Evolutionary conservation across 2,329 filamentous ascomycete species (phyloP).

Genomic region (Davidsoniella eucalypti): DNA sequence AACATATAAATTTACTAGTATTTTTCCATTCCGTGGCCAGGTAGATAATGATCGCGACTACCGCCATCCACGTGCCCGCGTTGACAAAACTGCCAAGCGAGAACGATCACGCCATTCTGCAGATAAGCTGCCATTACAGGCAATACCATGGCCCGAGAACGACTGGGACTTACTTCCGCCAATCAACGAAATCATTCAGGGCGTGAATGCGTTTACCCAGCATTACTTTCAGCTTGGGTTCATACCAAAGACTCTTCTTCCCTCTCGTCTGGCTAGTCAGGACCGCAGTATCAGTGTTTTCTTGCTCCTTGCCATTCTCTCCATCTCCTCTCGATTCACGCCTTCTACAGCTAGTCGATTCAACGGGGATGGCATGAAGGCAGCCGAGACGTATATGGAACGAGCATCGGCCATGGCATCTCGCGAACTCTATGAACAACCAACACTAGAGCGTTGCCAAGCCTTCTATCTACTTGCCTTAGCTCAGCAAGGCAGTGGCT

Average conservation of each 20-base stretch:
- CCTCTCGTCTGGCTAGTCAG: conserved; percentile 29
- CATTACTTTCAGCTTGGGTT: conserved; percentile 45
- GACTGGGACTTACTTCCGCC: conserved; percentile 35
- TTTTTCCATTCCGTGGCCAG: conserved; percentile 36
- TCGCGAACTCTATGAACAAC: conserved; percentile 33
- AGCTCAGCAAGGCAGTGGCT: conserved; percentile 39
- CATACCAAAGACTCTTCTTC: conserved; percentile 36
- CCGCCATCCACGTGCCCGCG: conserved; percentile 35
- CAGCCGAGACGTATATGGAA: conserved; percentile 37
- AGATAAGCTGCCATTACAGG: background rate
- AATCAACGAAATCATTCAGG: conserved; percentile 32
- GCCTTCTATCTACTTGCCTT: conserved; percentile 42
- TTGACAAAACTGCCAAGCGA: conserved; percentile 28
- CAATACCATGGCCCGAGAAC: conserved; percentile 18
- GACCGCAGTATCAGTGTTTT: conserved; percentile 35
- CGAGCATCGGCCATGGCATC: conserved; percentile 31
- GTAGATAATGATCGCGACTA: conserved; percentile 38
- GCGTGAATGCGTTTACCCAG: conserved; percentile 33
- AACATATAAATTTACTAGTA: conserved; percentile 19
- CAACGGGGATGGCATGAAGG: conserved; percentile 30
- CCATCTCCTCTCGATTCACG: conserved; percentile 39
- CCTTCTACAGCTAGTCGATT: conserved; percentile 30
- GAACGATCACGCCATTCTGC: conserved; percentile 15
- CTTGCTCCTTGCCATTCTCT: conserved; percentile 37
- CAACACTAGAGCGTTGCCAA: conserved; percentile 38